These are phyloP conservation scores for Pleurotus giganteus DNA, from an alignment of 768 basidiomycete genomes.

Conservation along the genomic window DNA sequence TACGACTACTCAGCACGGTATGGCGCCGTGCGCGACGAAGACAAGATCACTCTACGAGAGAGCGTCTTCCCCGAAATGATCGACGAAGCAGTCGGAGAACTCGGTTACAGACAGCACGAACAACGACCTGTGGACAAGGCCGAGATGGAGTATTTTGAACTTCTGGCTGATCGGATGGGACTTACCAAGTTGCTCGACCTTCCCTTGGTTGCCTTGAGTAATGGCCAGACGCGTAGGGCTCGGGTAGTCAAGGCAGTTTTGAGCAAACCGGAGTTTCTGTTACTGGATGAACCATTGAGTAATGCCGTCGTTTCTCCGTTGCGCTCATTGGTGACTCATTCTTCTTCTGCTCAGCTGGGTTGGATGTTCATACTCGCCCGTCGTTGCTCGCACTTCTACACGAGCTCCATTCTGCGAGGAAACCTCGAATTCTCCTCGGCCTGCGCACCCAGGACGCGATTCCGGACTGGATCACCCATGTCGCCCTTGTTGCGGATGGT, in stretches of 20 bases:
- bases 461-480: conserved; percentile 71
- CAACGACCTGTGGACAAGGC: conserved; percentile 24
- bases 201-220: conserved; percentile 82
- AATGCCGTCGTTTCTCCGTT: conserved; percentile 23
- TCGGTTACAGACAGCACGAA: conserved; percentile 12
- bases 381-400: conserved; percentile 53
- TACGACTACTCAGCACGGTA: conserved; percentile 94
- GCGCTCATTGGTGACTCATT: neutral
- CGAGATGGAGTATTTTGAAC: conserved; percentile 41
- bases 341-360: conserved; percentile 55
- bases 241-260: conserved; percentile 79
- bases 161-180: conserved; percentile 53
- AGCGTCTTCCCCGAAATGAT: conserved; percentile 60
- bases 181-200: conserved; percentile 70
- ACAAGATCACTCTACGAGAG: conserved; percentile 72
- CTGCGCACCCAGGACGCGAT: conserved; percentile 69
- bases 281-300: conserved; percentile 95
- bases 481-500: conserved; percentile 52
- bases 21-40: conserved; percentile 83
- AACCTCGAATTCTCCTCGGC: conserved; percentile 64
- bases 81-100: conserved; percentile 18
- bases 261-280: conserved; percentile 63
- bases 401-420: conserved; percentile 42
- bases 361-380: conserved; percentile 63
- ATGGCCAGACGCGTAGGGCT: conserved; percentile 89